Percentiles rank a stretch among this genome's conserved stretches.
phyloP scores from a whole-genome alignment of 2,329 filamentous ascomycete genomes.

The Dryadomyces quercus-mongolicae region DNA sequence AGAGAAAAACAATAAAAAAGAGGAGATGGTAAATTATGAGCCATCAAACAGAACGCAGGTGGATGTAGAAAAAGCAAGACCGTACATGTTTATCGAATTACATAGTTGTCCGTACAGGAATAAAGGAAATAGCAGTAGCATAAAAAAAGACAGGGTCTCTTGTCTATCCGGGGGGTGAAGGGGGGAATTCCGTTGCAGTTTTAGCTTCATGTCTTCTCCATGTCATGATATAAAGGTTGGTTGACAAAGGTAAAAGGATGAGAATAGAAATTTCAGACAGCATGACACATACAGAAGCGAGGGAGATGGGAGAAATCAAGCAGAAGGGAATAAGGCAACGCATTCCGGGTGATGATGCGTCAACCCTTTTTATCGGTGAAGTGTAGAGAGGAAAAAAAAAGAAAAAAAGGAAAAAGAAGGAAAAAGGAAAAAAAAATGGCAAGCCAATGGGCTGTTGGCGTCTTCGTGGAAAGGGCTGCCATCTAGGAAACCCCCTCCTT shows the following conservation, averaged over 20 bases:
- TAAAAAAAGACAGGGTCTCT: neutral
- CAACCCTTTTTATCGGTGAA: neutral
- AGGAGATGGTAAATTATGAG: neutral
- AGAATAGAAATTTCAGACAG: neutral
- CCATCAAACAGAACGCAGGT: neutral
- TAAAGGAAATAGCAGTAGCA: neutral
- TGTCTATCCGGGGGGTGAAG: slow-evolving; percentile 7
- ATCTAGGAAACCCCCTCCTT: neutral
- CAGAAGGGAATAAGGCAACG: neutral
- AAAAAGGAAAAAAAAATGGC: neutral
- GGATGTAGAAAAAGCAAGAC: neutral
- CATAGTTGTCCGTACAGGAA: slow-evolving; percentile 4
- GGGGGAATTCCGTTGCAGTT: slow-evolving; percentile 2
- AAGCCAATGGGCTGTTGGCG: neutral
- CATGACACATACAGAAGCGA: neutral
- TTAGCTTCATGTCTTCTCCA: slow-evolving; percentile 4
- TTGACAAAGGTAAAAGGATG: neutral
- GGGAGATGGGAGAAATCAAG: neutral
- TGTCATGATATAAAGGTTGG: slow-evolving; percentile 5
- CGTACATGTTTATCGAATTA: slow-evolving; percentile 7
- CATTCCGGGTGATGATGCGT: neutral
- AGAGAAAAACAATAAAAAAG: neutral
- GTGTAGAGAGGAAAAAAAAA: neutral
- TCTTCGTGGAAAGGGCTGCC: neutral
- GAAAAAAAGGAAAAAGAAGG: neutral